A percentile compares a stretch with the other conserved stretches of the same genome.
phyloP scores from a whole-genome alignment of 2,329 filamentous ascomycete species.

The Triangularia verruculosa region DNA sequence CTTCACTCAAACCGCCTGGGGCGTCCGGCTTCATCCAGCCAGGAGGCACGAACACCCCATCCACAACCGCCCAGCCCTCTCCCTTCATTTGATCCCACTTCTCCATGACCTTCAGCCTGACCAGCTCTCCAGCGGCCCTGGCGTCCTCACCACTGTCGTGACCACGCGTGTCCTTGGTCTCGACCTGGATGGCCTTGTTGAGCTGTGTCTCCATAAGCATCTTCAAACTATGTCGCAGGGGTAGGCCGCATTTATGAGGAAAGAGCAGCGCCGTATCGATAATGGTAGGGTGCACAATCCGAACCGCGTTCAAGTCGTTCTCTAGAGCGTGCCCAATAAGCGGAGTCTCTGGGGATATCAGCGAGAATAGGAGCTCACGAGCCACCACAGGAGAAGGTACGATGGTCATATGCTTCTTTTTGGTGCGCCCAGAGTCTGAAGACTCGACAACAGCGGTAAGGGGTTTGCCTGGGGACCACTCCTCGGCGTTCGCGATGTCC shows the following conservation, averaged over 20 bases:
- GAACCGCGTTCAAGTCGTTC: conserved; percentile 85
- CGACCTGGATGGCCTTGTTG: conserved; percentile 74
- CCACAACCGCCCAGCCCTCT: conserved; percentile 63
- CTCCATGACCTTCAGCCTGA: conserved; percentile 66
- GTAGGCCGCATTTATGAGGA: conserved; percentile 73
- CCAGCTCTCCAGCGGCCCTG: conserved; percentile 80
- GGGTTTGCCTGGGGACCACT: conserved; percentile 40
- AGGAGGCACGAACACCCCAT: conserved; percentile 45
- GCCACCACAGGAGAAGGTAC: conserved; percentile 73
- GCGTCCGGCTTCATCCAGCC: conserved; percentile 7
- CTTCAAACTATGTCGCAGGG: conserved; percentile 75
- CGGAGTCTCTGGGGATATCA: conserved; percentile 73
- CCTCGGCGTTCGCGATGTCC: conserved; percentile 67
- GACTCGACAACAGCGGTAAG: conserved; percentile 21
- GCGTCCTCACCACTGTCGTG: conserved; percentile 95
- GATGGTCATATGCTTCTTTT: conserved; percentile 56
- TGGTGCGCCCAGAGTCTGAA: conserved; percentile 15
- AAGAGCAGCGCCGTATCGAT: conserved; percentile 85
- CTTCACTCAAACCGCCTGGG: conserved; percentile 35
- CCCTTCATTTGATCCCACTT: conserved; percentile 66
- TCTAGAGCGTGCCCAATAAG: conserved; percentile 92
- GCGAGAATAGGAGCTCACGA: conserved; percentile 71
- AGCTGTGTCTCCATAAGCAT: conserved; percentile 68
- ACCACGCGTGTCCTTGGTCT: conserved; percentile 52
- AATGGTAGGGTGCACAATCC: conserved; percentile 79